Evolutionary conservation across 1,284 basidiomycete genomes (phyloP), one percentile per base, ranked within the genome.

Genomic region (Pulchroboletus neoregius): DNA sequence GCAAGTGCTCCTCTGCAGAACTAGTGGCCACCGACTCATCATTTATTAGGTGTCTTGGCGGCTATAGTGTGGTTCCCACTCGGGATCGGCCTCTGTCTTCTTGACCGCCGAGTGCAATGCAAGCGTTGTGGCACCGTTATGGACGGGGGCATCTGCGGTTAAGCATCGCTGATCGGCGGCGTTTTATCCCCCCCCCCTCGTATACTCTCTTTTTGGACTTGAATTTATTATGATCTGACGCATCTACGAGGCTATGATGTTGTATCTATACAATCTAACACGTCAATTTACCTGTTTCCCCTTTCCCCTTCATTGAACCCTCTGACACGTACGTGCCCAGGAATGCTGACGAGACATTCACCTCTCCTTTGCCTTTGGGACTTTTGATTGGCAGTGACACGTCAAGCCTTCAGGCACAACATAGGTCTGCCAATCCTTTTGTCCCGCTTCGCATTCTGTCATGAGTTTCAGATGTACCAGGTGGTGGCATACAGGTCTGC

Each of bases 41-140:
- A 20, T 22, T 33, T 42, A 39, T 47, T 51, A 87, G 86, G 87
- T 49, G 66, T 91, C 22, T 67, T 91, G 15, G 84, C 84, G 11
- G 87, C 87, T 4, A 69, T 91, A 20, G 71, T 91, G 52, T 91
- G 87, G 86, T 91, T 91, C 68, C 87, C 87, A 2, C 66, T 89
- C 0, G 87, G 87, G 6, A 73, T 91, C 36, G 84, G 78, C 3
- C 68, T 84, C 6, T 90, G 88, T 58, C 62, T 91, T 12, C 70
- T 91, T 13, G 87, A 91, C 61, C 73, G 82, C 39, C 69, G 72
- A 43, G 79, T 85, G 32, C 75, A 72, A 50, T 91, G 87, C 65
- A 65, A 58, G 18, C 78, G 84, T 10, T 90, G 77, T 41, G 76
- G 76, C 12, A 47, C 54, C 12, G 24, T 58, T 16, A 50, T 72